These are phyloP conservation scores for Elsinoe perseae DNA, from an alignment of 2,329 filamentous ascomycete genomes.

Conservation along the genomic window DNA sequence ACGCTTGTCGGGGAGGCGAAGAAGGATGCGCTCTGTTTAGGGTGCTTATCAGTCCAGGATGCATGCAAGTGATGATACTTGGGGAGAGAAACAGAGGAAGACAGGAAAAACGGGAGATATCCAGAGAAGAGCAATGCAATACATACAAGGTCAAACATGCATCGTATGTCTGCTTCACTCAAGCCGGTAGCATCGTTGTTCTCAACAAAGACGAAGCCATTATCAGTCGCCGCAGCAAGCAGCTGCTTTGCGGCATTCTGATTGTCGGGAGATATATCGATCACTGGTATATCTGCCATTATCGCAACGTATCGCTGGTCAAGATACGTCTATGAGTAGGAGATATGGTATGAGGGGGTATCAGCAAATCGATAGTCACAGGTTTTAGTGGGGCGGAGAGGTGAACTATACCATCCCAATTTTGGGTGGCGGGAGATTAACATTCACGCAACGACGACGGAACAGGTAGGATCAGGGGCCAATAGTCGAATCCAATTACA, in stretches of 20 bases:
- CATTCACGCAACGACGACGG: too few relatives aligned
- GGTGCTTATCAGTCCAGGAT: neutral
- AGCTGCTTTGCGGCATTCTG: conserved; percentile 57
- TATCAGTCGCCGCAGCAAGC: conserved; percentile 69
- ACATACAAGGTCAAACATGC: conserved; percentile 57
- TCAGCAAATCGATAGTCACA: too few relatives aligned
- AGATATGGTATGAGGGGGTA: too few relatives aligned
- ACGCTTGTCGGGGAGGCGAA: conserved; percentile 63
- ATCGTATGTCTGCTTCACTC: conserved; percentile 55
- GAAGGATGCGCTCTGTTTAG: conserved; percentile 41
- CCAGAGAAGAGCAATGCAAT: too few relatives aligned
- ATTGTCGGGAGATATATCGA: conserved; percentile 63
- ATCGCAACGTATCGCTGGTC: neutral
- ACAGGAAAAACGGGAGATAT: neutral
- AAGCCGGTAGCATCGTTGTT: conserved; percentile 58
- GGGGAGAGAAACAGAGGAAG: neutral
- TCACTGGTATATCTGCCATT: conserved; percentile 57
- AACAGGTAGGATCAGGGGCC: neutral
- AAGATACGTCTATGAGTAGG: too few relatives aligned
- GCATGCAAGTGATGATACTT: neutral
- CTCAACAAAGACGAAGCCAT: conserved; percentile 85
- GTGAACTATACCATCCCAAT: too few relatives aligned
- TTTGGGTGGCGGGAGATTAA: too few relatives aligned
- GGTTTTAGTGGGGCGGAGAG: too few relatives aligned
- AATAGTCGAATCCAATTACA: neutral